phyloP scores from a whole-genome alignment of 1,284 basidiomycete species.

The Pascua sp. region DNA sequence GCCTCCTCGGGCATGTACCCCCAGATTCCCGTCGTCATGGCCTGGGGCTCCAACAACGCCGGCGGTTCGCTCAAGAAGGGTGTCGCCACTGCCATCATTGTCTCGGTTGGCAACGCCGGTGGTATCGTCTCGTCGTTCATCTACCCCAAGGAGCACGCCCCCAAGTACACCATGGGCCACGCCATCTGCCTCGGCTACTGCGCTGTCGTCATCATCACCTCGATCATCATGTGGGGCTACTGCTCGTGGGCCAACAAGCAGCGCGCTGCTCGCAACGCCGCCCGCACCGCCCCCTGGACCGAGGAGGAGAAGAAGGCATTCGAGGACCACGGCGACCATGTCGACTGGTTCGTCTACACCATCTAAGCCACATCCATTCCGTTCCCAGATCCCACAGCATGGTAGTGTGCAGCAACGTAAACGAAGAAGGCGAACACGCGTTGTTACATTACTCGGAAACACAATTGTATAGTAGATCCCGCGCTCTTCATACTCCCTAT shows the following conservation, averaged over 20 bases:
- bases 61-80: constrained; percentile 59
- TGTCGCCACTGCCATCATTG: constrained; percentile 58
- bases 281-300: constrained; percentile 30
- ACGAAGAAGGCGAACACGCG: too few species aligned
- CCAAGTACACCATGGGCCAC: constrained; percentile 33
- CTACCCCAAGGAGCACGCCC: constrained; percentile 40
- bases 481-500: too few species aligned
- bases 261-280: constrained; percentile 28
- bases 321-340: constrained; percentile 36
- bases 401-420: too few species aligned
- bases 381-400: too few species aligned
- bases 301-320: constrained; percentile 30
- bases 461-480: too few species aligned
- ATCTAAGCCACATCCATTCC: constrained; percentile 15
- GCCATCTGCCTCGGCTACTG: constrained; percentile 34
- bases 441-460: too few species aligned
- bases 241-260: constrained; percentile 23
- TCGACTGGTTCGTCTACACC: constrained; percentile 39
- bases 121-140: constrained; percentile 55
- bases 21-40: constrained; percentile 56
- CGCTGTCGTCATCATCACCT: constrained; percentile 19
- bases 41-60: constrained; percentile 59
- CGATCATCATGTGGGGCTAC: constrained; percentile 27
- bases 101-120: constrained; percentile 58
- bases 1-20: constrained; percentile 59